A percentile compares a stretch with the other conserved stretches of the same genome.
phyloP scores from a whole-genome alignment of 768 basidiomycete species.

The Crassisporium funariophilum region DNA sequence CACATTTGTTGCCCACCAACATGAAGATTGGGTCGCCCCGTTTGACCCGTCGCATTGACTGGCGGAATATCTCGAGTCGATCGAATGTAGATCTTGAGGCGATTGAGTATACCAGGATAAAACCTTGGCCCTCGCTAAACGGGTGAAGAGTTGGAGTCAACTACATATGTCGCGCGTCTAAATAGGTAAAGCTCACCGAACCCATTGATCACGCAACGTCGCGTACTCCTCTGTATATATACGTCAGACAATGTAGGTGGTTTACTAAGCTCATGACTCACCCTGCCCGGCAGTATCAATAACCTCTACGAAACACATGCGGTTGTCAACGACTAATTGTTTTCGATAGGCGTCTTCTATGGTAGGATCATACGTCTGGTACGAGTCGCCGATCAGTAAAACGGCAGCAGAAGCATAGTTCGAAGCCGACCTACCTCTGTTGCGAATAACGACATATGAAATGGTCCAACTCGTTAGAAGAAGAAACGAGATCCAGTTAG shows the following conservation, averaged over 20 bases:
- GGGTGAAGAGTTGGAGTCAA: too few relatives aligned
- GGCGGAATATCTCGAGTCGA: constrained; percentile 85
- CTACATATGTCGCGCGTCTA: too few relatives aligned
- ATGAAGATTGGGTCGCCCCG: constrained; percentile 85
- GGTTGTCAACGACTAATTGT: constrained; percentile 91
- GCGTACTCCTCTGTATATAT: constrained; percentile 85
- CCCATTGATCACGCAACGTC: constrained; percentile 96
- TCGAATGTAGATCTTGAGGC: constrained; percentile 92
- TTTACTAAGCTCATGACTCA: constrained; percentile 37
- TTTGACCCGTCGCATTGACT: constrained; percentile 89
- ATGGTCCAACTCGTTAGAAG: constrained; percentile 6
- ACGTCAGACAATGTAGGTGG: constrained; percentile 17
- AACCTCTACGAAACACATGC: constrained; percentile 95
- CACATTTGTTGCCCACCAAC: constrained; percentile 95
- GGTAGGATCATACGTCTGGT: constrained; percentile 93
- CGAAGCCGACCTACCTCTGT: constrained; percentile 52
- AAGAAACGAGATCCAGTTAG: constrained; percentile 10
- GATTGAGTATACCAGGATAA: constrained; percentile 96
- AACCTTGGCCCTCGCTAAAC: constrained; percentile 94
- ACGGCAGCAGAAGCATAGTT: constrained; percentile 9
- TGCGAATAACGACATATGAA: constrained; percentile 15
- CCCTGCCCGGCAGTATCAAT: constrained; percentile 98
- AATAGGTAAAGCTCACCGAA: constrained; percentile 80
- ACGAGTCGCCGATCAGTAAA: constrained; percentile 17
- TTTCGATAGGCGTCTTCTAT: constrained; percentile 99